Evolutionary conservation across 148 eudicot species (phyloP), one percentile per base, ranked within the genome.

Genomic region (Chenopodium album): DNA sequence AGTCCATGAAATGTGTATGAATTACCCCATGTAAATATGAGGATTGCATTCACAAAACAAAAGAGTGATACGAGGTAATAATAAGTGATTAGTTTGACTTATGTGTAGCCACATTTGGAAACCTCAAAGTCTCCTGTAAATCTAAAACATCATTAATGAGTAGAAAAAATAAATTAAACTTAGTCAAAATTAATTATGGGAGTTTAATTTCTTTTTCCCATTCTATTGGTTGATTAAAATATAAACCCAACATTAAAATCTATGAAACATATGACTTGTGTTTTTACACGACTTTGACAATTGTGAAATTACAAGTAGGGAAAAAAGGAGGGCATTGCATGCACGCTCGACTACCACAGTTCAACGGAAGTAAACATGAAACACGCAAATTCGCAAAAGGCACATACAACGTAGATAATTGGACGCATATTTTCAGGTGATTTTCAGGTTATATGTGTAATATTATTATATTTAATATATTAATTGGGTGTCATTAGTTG

Each of bases 401-500:
- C 79, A 77, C 71, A 63, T 34, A 63, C 32, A 23, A 41, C 70
- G 19, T n/a, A 62, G n/a, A 41, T 54, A 41, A 77, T 77, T 77
- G 79, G 79, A 41, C 79, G 11, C 79, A 37, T 37, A 41, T 23
- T 77, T 63, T 77, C 23, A 63, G 71, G 71, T 62, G n/a, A 41
- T 23, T 77, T 63, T 77, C 23, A 63, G 71, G 71, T 62, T 41
- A 56, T 10, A 7, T 17, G 19, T 41, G n/a, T 32, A 9, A 5
- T 32, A 54, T 13, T 16, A 56, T 56, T 56, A 12, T 56, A 56
- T 0, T 37, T 41, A 41, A 41, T 41, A 41, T 41, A 1, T 41
- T 62, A 54, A 22, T 10, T 62, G 23, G 17, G 26, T 8, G 11
- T 31, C 0, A 28, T 76, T 62, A 16, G 54, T 47, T 22, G 34